These are phyloP conservation scores for Aspergillus sp. DNA, from an alignment of 2,329 filamentous ascomycete species.

Conservation along the genomic window DNA sequence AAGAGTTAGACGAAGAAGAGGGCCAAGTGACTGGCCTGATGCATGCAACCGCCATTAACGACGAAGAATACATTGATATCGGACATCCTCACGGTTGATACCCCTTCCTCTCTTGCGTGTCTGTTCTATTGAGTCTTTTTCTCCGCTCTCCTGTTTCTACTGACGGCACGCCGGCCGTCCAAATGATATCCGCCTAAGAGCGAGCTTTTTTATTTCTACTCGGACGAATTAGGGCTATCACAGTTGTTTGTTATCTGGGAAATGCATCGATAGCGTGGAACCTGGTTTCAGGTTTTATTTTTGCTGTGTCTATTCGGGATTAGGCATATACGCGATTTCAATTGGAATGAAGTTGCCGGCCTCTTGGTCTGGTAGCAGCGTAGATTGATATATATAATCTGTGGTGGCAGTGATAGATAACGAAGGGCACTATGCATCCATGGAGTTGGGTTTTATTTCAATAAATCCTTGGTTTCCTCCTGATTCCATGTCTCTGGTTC, in stretches of 20 bases:
- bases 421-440: too few relatives aligned
- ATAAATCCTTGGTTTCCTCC: too few relatives aligned
- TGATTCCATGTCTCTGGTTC: too few relatives aligned
- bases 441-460: too few relatives aligned
- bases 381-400: too few relatives aligned
- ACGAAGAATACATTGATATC: constrained; percentile 38
- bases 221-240: background rate
- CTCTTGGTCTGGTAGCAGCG: too few relatives aligned
- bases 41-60: constrained; percentile 38
- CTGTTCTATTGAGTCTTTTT: constrained; percentile 13
- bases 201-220: background rate
- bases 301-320: constrained; percentile 3
- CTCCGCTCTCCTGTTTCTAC: background rate
- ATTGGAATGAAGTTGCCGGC: background rate
- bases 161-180: background rate
- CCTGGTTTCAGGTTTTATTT: constrained; percentile 1
- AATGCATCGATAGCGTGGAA: constrained; percentile 26
- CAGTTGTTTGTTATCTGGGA: constrained; percentile 15
- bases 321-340: constrained; percentile 6
- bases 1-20: constrained; percentile 40
- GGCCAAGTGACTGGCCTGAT: constrained; percentile 37
- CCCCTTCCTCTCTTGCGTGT: constrained; percentile 14
- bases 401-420: too few relatives aligned
- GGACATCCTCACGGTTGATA: constrained; percentile 31
- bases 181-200: background rate